Evolutionary conservation across 2,329 filamentous ascomycete species (phyloP).

Genomic region (Neopestalotiopsis sp.): DNA sequence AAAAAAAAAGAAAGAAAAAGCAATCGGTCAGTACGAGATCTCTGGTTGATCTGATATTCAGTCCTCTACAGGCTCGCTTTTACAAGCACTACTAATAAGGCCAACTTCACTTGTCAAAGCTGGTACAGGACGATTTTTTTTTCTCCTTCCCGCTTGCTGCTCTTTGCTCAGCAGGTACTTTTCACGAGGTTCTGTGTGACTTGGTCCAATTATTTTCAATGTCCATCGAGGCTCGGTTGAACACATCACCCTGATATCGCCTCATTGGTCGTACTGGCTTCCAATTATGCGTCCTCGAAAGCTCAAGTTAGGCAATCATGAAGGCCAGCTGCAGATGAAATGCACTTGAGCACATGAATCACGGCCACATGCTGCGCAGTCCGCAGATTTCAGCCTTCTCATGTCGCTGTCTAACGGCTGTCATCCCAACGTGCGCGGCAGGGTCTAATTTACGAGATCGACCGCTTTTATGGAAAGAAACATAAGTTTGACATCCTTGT

Average conservation of each 20-base stretch:
- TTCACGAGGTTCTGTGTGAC: too few relatives aligned
- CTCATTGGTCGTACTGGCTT: conserved; percentile 3
- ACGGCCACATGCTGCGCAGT: neutral
- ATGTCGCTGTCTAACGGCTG: neutral
- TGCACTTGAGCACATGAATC: neutral
- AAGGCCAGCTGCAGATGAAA: neutral
- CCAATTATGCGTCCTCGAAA: conserved; percentile 3
- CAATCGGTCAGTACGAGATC: too few relatives aligned
- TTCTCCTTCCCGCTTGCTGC: too few relatives aligned
- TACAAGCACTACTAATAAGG: too few relatives aligned
- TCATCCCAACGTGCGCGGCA: neutral
- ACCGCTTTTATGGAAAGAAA: neutral
- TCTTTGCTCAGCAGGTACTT: too few relatives aligned
- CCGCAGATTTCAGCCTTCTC: neutral
- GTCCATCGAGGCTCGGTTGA: neutral
- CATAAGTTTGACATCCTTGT: neutral
- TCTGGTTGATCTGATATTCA: too few relatives aligned
- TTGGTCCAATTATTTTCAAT: too few relatives aligned
- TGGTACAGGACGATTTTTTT: too few relatives aligned
- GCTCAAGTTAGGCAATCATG: neutral
- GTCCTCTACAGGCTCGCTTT: too few relatives aligned
- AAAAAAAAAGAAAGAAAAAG: too few relatives aligned
- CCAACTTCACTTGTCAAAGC: too few relatives aligned
- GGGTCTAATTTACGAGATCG: neutral
- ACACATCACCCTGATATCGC: neutral